Conservation (phyloP, 202 grass and related monocot genomes). For the Dendrocalamus latiflorus region DNA sequence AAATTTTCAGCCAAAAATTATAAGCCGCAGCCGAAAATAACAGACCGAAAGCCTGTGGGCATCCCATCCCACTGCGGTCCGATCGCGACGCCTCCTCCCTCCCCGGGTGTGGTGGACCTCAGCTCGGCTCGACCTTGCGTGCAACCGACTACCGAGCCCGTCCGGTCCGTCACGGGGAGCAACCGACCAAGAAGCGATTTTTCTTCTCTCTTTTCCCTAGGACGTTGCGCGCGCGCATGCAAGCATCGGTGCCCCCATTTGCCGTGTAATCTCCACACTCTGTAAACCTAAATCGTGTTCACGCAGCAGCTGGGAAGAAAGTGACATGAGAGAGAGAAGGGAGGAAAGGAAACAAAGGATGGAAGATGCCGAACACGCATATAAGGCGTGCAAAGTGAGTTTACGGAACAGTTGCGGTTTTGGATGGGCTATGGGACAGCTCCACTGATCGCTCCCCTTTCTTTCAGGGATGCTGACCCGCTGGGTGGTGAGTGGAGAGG, state of each 20-base stretch:
- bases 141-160: too few relatives aligned
- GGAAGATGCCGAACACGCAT: neutral
- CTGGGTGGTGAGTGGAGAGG: conserved; percentile 8
- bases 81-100: neutral
- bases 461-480: neutral
- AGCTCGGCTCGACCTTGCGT: neutral
- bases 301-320: neutral
- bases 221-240: neutral
- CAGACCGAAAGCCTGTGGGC: neutral
- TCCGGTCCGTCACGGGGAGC: neutral
- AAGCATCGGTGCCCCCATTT: neutral
- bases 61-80: conserved; percentile 7
- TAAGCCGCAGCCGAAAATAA: too few relatives aligned
- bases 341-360: neutral
- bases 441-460: neutral
- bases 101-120: neutral
- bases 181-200: neutral
- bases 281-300: neutral
- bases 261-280: neutral
- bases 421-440: conserved; percentile 25
- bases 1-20: too few relatives aligned
- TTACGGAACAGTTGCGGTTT: neutral
- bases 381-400: neutral
- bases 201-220: too few relatives aligned
- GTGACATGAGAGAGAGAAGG: neutral